Percentiles rank a stretch among this genome's conserved stretches.
Evolutionary conservation across 257 asterid genomes (phyloP).

Genomic region (Avicennia marina): DNA sequence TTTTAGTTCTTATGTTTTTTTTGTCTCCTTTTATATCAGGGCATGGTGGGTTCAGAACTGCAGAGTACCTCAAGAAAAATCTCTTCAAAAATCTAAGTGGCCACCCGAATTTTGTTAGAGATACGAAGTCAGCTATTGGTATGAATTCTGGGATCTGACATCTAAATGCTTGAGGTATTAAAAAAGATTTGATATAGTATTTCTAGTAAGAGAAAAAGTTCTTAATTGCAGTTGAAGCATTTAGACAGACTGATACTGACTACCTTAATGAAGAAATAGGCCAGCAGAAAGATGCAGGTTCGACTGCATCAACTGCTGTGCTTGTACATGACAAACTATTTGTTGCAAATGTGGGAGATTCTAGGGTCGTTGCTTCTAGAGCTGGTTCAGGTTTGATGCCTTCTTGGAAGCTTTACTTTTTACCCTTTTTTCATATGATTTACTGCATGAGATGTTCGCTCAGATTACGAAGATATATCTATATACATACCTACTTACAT

Average conservation of each 20-base stretch:
- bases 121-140: slow-evolving; percentile 75
- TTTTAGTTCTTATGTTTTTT: not conserved
- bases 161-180: not conserved
- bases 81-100: slow-evolving; percentile 62
- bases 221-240: slow-evolving; percentile 60
- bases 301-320: slow-evolving; percentile 79
- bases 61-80: slow-evolving; percentile 69
- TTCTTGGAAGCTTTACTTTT: not conserved
- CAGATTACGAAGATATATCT: no score
- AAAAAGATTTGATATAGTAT: not conserved
- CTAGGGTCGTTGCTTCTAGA: slow-evolving; percentile 78
- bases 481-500: no score
- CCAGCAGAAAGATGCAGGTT: slow-evolving; percentile 75
- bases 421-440: not conserved
- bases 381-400: slow-evolving; percentile 61
- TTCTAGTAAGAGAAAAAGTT: slow-evolving; percentile 15
- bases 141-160: slow-evolving; percentile 17
- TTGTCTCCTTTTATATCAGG: slow-evolving; percentile 36
- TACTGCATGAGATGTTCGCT: no score
- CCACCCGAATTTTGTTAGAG: slow-evolving; percentile 65
- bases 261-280: slow-evolving; percentile 65
- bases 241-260: slow-evolving; percentile 59
- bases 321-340: slow-evolving; percentile 56
- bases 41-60: slow-evolving; percentile 80
- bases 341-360: slow-evolving; percentile 84